Evolutionary conservation across 805 yeast species (phyloP), one percentile per base, ranked within the genome.

Genomic region (Starmerella sirachaensis): DNA sequence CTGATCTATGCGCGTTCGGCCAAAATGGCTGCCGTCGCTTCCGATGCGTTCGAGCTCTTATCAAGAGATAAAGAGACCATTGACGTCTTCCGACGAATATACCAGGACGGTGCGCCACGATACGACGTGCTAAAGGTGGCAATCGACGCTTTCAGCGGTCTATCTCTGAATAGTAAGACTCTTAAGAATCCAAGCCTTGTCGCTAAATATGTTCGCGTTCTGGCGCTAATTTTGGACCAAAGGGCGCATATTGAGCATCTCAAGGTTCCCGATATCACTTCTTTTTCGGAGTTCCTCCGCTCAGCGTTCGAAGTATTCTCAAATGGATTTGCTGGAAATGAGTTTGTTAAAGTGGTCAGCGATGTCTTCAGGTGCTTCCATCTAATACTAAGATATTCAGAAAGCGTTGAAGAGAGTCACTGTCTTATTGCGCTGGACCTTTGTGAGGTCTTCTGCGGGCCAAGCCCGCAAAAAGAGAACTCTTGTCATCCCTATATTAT

Each of bases 401-500:
- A 42, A 21, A 8, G 23, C 11, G 25, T 33, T 5, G 19, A 31
- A 10, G 5, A 17, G 2, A 18, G 6, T 21, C 22, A 14, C 12
- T 32, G 35, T 22, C 20, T 8, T 3, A 17, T 17, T 2, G 22
- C 33, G 13, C n/a, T 34, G 8, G 17, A n/a, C 6, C 4, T 26
- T 7, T 41, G 45, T 20, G 18, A 17, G n/a, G 24, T 34, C 6
- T 35, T 38, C 22, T 18, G 35, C 13, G 40, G 23, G 1, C 11
- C 14, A 7, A 18, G 22, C 5, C 37, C 20, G 8, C 31, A 19
- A 9, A 30, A 34, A 10, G 49, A 46, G 30, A 37, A 41, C 3
- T 35, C 48, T 6, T 29, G 41, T 12, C 42, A 44, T 16, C 33
- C 31, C 8, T 30, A 38, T 17, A 24, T 45, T 9, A 35, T 46